Conservation (phyloP, 2,329 filamentous ascomycete species). For the Cadophora gregata region DNA sequence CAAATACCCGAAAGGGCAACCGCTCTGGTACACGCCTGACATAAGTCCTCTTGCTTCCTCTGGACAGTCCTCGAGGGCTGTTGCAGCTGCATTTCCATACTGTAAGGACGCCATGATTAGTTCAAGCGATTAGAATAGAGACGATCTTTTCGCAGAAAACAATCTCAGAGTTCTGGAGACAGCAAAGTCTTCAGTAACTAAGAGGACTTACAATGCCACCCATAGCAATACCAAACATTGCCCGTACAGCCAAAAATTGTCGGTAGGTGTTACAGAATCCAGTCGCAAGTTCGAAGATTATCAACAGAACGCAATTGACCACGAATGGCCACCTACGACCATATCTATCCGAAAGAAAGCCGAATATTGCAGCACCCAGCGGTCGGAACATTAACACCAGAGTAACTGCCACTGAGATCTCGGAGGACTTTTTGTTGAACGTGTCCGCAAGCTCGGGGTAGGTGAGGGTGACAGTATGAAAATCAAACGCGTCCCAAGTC, state of each 20-base stretch:
- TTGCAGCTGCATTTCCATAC: constrained; percentile 80
- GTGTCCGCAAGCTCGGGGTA: constrained; percentile 71
- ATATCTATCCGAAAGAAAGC: constrained; percentile 77
- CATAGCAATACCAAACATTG: constrained; percentile 82
- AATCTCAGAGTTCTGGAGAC: neutral
- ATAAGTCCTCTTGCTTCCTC: constrained; percentile 70
- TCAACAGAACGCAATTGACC: constrained; percentile 75
- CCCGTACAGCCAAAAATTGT: constrained; percentile 73
- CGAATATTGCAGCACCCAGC: constrained; percentile 77
- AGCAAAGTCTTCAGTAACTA: neutral
- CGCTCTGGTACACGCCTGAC: constrained; percentile 83
- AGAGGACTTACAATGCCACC: constrained; percentile 56
- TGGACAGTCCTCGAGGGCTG: constrained; percentile 69
- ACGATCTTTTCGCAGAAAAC: too few relatives aligned
- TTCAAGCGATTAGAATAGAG: neutral
- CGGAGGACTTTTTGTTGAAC: constrained; percentile 67
- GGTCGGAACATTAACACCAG: constrained; percentile 77
- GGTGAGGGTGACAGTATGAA: constrained; percentile 80
- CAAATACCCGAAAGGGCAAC: constrained; percentile 81
- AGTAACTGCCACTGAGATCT: constrained; percentile 61
- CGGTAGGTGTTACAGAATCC: constrained; percentile 75
- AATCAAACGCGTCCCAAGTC: constrained; percentile 85
- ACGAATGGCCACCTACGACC: constrained; percentile 84
- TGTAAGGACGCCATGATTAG: constrained; percentile 44
- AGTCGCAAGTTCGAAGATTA: constrained; percentile 73